Evolutionary conservation across 2,329 filamentous ascomycete species (phyloP).

Genomic region (Trichoderma pleuroti): DNA sequence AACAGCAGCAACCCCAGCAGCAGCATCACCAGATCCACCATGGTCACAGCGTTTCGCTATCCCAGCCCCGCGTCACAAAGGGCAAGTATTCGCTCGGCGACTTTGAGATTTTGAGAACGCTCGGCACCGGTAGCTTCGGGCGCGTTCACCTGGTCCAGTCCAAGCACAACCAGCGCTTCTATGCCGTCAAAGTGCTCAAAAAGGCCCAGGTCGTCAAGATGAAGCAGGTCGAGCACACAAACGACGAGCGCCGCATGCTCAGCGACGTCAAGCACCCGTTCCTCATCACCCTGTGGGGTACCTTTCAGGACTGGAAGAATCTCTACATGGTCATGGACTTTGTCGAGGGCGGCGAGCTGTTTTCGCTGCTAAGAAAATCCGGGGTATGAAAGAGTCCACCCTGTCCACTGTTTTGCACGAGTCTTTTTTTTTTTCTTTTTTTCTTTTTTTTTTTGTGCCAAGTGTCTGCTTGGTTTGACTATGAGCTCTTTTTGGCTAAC

Average conservation of each 20-base stretch:
- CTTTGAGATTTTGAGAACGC: constrained; percentile 83
- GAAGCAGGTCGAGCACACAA: constrained; percentile 99
- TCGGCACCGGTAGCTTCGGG: constrained; percentile 96
- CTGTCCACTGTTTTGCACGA: neutral
- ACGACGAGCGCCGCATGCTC: constrained; percentile 94
- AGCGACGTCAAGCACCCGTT: constrained; percentile 97
- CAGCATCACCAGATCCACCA: constrained; percentile 33
- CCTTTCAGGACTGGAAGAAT: constrained; percentile 92
- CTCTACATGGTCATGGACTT: constrained; percentile 99
- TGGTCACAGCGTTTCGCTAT: constrained; percentile 28
- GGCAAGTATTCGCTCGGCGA: constrained; percentile 94
- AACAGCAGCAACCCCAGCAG: constrained; percentile 24
- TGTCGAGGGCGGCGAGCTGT: constrained; percentile 95
- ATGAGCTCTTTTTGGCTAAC: neutral
- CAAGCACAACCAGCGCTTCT: constrained; percentile 96
- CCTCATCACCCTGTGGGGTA: constrained; percentile 96
- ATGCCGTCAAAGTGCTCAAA: constrained; percentile 97
- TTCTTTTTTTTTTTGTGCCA: neutral
- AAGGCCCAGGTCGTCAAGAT: constrained; percentile 99
- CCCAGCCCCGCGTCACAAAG: constrained; percentile 70
- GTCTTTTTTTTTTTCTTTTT: neutral
- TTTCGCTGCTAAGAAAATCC: constrained; percentile 92
- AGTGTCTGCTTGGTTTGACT: neutral
- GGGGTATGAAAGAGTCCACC: constrained; percentile 51
- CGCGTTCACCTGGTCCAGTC: constrained; percentile 95